These are phyloP conservation scores for Chenopodium formosanum DNA, from an alignment of 148 eudicot species.

Conservation along the genomic window DNA sequence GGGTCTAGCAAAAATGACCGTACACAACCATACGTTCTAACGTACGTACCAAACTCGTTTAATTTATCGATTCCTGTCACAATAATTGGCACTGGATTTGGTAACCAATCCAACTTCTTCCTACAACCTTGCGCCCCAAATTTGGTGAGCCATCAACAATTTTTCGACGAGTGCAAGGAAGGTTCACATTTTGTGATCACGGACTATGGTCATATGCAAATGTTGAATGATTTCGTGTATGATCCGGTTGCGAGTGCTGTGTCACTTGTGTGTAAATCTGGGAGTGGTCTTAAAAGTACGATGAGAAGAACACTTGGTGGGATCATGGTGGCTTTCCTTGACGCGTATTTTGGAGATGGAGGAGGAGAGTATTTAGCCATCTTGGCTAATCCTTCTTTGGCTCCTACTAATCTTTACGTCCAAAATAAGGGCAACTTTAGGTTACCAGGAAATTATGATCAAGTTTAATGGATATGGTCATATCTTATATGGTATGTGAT, in stretches of 20 bases:
- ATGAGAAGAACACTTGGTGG: conserved; percentile 8
- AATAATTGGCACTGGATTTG: conserved; percentile 3
- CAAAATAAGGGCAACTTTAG: not conserved
- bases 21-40: not conserved
- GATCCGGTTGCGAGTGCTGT: not conserved
- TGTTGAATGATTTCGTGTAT: not conserved
- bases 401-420: conserved; percentile 2
- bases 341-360: not conserved
- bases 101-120: not conserved
- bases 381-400: not conserved
- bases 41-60: conserved; percentile 3
- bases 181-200: not conserved
- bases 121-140: conserved; percentile 1
- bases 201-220: not conserved
- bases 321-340: conserved; percentile 4
- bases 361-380: not conserved
- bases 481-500: too few species aligned
- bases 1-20: conserved; percentile 17
- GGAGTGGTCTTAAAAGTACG: not conserved
- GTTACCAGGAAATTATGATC: not conserved
- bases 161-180: not conserved
- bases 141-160: not conserved
- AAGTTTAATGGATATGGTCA: not conserved
- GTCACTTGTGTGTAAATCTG: not conserved
- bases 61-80: conserved; percentile 9